phyloP scores from a whole-genome alignment of 2,329 filamentous ascomycete species.

The Thermothelomyces thermophilus region DNA sequence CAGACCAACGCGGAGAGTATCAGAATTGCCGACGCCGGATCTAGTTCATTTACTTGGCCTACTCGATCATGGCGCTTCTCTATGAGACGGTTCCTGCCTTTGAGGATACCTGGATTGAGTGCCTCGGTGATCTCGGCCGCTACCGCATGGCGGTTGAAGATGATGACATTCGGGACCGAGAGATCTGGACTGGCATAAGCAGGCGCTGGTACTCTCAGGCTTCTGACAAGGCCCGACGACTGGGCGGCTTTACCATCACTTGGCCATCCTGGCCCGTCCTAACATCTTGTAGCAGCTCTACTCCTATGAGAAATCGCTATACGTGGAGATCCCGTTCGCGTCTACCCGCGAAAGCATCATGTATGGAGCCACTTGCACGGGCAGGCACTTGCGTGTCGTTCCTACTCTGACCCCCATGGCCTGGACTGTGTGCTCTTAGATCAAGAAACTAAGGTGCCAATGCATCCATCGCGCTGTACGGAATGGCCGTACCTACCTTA shows the following conservation, averaged over 20 bases:
- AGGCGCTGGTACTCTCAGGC: slow-evolving; percentile 80
- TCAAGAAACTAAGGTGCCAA: no score
- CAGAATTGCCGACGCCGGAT: no score
- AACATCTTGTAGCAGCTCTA: slow-evolving; percentile 65
- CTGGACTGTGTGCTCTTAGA: no score
- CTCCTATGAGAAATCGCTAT: slow-evolving; percentile 65
- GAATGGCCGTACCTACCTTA: no score
- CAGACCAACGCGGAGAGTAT: no score
- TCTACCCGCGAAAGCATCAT: slow-evolving; percentile 64
- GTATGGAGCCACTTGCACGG: no score
- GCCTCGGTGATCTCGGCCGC: slow-evolving; percentile 75
- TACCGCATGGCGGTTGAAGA: slow-evolving; percentile 89
- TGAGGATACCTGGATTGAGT: slow-evolving; percentile 89
- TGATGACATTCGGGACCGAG: slow-evolving; percentile 64
- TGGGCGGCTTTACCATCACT: slow-evolving; percentile 79
- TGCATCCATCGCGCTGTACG: no score
- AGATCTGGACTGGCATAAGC: slow-evolving; percentile 75
- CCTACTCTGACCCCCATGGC: no score
- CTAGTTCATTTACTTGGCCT: slow-evolving; percentile 84
- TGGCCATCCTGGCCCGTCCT: slow-evolving; percentile 70
- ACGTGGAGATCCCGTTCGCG: slow-evolving; percentile 58
- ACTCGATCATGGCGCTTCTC: slow-evolving; percentile 81
- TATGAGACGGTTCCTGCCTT: slow-evolving; percentile 81
- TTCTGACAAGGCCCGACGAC: slow-evolving; percentile 68
- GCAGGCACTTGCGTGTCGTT: no score